Evolutionary conservation across 495 filamentous ascomycete species (phyloP), one percentile per base, ranked within the genome.

Genomic region (Usnea hakonensis): DNA sequence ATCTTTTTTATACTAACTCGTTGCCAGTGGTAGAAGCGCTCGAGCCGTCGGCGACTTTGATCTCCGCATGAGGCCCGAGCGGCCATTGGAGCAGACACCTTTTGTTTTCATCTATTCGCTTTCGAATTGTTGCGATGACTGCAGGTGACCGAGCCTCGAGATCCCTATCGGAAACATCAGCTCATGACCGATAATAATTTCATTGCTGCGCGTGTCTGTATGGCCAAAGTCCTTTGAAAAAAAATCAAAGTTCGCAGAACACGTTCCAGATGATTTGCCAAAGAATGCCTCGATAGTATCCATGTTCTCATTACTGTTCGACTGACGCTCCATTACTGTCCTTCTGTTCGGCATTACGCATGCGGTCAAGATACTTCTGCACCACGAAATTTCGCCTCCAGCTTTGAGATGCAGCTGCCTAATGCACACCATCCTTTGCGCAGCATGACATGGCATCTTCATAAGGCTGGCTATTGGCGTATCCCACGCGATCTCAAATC

Each of bases 391-490:
- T 30, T 1, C 14, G 48, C 16, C 6, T n/a, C 26, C 17, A 32
- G 16, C 48, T 52, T 52, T 32, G 30, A 52, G 48, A 28, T 52
- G 48, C 48, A 52, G 48, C 48, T 52, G 48, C 13, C 48, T 52
- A 19, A 52, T 52, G 48, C 48, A 52, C 48, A 28, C 48, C 48
- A 52, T 52, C 48, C 14, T 52, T 32, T 52, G 48, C 48, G 48
- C 48, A 52, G 28, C 14, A 32, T 52, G 48, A 52, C 48, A 52
- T 52, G 48, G 48, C 48, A 52, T 52, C 28, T 52, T 19, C 48
- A 52, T 52, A 52, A 52, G 48, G 48, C 48, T 52, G 48, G 48
- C 48, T 26, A 26, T 52, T 52, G 48, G 28, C 48, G 28, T n/a
- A 30, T 16, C 13, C 48, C 48, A 52, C 14, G 6, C 28, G 28